A percentile compares a stretch with the other conserved stretches of the same genome.
Evolutionary conservation across 208 protist species (phyloP).

Genomic region (Trichomonas vaginalis): DNA sequence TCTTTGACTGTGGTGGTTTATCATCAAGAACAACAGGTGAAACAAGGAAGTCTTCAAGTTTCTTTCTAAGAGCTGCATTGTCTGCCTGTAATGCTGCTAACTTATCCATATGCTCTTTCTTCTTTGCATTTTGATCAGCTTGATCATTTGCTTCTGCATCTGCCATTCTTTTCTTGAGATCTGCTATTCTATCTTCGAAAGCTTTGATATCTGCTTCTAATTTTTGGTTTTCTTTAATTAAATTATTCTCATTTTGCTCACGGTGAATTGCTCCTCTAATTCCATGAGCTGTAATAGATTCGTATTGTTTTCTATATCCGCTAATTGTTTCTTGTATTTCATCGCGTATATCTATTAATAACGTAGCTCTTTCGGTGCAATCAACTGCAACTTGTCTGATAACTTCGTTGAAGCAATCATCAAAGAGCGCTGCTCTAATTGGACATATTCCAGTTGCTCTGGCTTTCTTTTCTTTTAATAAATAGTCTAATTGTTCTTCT

Average conservation of each 20-base stretch:
- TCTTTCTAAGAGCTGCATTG: not conserved
- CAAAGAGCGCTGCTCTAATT: slow-evolving; percentile 79
- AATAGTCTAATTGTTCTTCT: slow-evolving; percentile 63
- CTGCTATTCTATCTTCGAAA: not conserved
- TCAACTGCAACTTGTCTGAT: slow-evolving; percentile 91
- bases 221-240: not conserved
- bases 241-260: slow-evolving; percentile 29
- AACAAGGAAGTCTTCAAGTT: not conserved
- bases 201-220: not conserved
- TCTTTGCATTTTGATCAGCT: not conserved
- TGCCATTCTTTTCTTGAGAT: not conserved
- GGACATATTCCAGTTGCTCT: slow-evolving; percentile 77
- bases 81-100: not conserved
- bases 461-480: slow-evolving; percentile 65
- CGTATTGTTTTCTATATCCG: slow-evolving; percentile 61
- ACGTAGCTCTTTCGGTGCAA: slow-evolving; percentile 75
- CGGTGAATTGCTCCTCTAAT: slow-evolving; percentile 85
- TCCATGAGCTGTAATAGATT: slow-evolving; percentile 62
- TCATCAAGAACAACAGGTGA: not conserved
- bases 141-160: not conserved
- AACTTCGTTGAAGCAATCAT: slow-evolving; percentile 76
- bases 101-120: not conserved
- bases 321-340: slow-evolving; percentile 70
- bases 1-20: not conserved
- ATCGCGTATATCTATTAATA: slow-evolving; percentile 79